A percentile compares a stretch with the other conserved stretches of the same genome.
Conservation (phyloP, 2,329 filamentous ascomycete genomes). For the Ciborinia camelliae region DNA sequence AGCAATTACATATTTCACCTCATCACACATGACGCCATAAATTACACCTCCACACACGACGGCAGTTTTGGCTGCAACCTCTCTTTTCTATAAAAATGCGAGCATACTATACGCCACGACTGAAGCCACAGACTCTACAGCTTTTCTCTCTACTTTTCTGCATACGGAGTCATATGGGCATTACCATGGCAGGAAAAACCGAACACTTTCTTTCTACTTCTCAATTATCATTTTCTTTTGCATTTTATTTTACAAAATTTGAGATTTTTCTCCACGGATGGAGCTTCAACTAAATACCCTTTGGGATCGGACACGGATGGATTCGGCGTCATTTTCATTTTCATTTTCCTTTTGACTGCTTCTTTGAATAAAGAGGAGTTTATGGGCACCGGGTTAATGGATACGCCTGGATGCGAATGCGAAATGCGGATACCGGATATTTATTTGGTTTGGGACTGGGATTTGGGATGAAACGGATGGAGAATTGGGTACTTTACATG, state of each 20-base stretch:
- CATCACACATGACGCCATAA: neutral
- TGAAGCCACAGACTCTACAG: neutral
- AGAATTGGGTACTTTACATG: neutral
- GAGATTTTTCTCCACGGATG: slow-evolving; percentile 3
- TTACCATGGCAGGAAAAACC: slow-evolving; percentile 12
- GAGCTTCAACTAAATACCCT: slow-evolving; percentile 15
- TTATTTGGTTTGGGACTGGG: neutral
- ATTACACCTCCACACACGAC: neutral
- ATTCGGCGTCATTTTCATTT: slow-evolving; percentile 7
- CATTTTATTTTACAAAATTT: slow-evolving; percentile 9
- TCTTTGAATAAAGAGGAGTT: slow-evolving; percentile 9
- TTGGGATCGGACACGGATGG: slow-evolving; percentile 3
- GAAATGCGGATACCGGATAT: neutral
- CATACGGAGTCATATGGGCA: slow-evolving; percentile 11
- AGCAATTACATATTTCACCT: neutral
- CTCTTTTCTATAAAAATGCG: neutral
- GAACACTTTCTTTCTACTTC: neutral
- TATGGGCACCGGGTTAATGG: slow-evolving; percentile 1
- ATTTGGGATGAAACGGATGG: neutral
- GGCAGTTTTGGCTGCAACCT: neutral
- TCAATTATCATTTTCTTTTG: neutral
- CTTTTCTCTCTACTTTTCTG: neutral
- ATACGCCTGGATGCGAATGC: slow-evolving; percentile 6
- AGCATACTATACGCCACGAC: neutral
- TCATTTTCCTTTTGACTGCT: neutral